Evolutionary conservation across 495 filamentous ascomycete species (phyloP).

Genomic region (Friedmanniomyces simplex): DNA sequence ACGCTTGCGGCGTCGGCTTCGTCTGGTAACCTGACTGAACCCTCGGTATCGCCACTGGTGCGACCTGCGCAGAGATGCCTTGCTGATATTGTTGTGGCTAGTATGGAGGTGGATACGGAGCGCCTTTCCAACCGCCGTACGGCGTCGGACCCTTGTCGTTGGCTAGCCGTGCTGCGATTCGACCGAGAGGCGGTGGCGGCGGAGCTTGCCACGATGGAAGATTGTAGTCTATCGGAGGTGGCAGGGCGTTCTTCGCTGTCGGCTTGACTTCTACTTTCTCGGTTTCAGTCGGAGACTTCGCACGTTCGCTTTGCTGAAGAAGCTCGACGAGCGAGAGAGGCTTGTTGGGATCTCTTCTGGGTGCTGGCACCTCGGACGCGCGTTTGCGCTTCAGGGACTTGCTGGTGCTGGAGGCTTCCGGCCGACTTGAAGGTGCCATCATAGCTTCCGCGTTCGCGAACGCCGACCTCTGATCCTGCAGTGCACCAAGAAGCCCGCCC

Average conservation of each 20-base stretch:
- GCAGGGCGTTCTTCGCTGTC: neutral
- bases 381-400: conserved; percentile 16
- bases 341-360: neutral
- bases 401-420: neutral
- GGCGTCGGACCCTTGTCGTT: neutral
- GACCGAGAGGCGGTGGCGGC: neutral
- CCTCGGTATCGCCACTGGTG: conserved; percentile 1
- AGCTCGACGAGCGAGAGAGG: conserved; percentile 15
- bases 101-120: conserved; percentile 2
- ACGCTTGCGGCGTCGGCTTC: neutral
- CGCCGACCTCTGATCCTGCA: neutral
- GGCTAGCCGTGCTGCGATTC: neutral
- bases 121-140: neutral
- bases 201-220: conserved; percentile 17
- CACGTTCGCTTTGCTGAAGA: conserved; percentile 11
- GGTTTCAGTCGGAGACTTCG: neutral
- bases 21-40: neutral
- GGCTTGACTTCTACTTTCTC: neutral
- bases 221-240: conserved; percentile 8
- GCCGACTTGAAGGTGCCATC: no score
- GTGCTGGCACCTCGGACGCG: neutral
- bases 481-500: neutral
- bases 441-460: neutral
- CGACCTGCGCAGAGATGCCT: neutral
- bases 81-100: neutral